Conservation (phyloP, 2,329 filamentous ascomycete genomes). For the Aureobasidium sp. region DNA sequence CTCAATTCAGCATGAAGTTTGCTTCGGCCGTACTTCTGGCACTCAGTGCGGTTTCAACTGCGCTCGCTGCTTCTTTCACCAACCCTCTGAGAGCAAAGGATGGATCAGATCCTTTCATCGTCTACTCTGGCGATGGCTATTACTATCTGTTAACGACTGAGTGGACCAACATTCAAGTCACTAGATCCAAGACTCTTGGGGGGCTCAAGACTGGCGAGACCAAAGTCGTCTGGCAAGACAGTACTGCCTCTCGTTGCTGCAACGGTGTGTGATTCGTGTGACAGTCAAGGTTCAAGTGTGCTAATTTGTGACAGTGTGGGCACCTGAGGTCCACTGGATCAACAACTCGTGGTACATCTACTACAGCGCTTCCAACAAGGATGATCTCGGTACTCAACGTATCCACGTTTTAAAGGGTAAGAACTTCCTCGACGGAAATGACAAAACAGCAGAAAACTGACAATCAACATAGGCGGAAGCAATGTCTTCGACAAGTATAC, state of each 20-base stretch:
- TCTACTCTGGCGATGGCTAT: conserved; percentile 41
- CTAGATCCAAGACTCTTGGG: conserved; percentile 44
- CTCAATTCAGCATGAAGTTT: conserved; percentile 1
- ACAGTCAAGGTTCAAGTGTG: not conserved
- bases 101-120: conserved; percentile 46
- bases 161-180: conserved; percentile 48
- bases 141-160: conserved; percentile 51
- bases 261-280: conserved; percentile 26
- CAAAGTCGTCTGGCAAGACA: conserved; percentile 42
- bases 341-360: conserved; percentile 46
- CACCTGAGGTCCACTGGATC: conserved; percentile 47
- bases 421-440: not conserved
- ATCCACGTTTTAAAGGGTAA: conserved; percentile 44
- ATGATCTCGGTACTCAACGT: conserved; percentile 40
- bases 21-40: conserved; percentile 7
- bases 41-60: conserved; percentile 13
- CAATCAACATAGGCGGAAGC: conserved; percentile 32
- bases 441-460: not conserved
- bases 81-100: conserved; percentile 44
- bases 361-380: conserved; percentile 40
- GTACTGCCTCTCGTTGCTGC: conserved; percentile 39
- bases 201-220: conserved; percentile 46
- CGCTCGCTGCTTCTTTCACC: conserved; percentile 34
- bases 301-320: conserved; percentile 35
- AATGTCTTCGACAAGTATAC: conserved; percentile 44